phyloP scores from a whole-genome alignment of 73 alveolate species.

The Paraurostyla sp. region DNA sequence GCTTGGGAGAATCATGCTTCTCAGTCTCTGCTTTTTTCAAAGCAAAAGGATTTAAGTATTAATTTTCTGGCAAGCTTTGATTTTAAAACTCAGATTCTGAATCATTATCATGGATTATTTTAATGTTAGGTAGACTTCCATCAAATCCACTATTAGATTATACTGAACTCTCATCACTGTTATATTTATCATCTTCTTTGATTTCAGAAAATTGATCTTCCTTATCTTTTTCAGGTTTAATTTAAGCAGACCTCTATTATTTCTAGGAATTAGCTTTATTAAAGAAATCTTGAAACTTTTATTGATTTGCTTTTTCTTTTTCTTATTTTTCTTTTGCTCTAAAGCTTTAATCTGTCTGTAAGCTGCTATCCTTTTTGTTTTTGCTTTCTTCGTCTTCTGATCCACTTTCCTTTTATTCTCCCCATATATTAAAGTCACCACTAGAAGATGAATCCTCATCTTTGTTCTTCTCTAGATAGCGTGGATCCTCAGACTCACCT shows the following conservation, averaged over 20 bases:
- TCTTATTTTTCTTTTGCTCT: not conserved
- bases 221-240: not conserved
- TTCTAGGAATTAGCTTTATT: not conserved
- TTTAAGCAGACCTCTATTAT: not conserved
- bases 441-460: not conserved
- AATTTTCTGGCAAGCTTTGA: too few relatives aligned
- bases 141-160: conserved; percentile 33
- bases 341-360: conserved; percentile 11
- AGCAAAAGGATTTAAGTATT: too few relatives aligned
- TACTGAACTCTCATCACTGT: not conserved
- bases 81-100: not conserved
- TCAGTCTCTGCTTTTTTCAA: too few relatives aligned
- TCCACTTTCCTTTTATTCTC: not conserved
- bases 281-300: not conserved
- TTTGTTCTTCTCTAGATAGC: not conserved
- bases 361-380: not conserved
- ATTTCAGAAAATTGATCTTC: not conserved
- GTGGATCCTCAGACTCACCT: not conserved
- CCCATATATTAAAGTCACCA: conserved; percentile 54
- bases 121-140: not conserved
- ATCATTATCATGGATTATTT: not conserved
- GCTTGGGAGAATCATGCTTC: too few relatives aligned
- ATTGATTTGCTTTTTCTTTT: not conserved
- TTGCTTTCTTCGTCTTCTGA: not conserved
- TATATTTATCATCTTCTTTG: not conserved